phyloP scores from a whole-genome alignment of 805 yeast species.

The Sugiyamaella valdiviana region DNA sequence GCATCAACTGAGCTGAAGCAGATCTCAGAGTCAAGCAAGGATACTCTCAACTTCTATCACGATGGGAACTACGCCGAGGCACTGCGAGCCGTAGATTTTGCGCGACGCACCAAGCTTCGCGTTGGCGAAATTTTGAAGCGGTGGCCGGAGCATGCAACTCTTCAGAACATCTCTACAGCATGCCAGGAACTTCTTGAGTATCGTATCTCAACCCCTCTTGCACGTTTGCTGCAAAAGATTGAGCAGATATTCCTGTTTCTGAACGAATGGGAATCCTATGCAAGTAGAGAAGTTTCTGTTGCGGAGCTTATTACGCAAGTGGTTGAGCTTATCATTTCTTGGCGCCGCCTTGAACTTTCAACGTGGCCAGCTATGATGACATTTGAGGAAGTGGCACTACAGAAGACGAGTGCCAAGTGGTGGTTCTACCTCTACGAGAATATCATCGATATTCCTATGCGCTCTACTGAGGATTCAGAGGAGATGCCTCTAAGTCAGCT shows the following conservation, averaged over 20 bases:
- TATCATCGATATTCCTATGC: constrained; percentile 34
- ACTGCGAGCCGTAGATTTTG: constrained; percentile 47
- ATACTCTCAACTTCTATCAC: constrained; percentile 50
- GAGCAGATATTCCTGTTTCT: constrained; percentile 81
- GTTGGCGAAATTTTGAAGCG: constrained; percentile 46
- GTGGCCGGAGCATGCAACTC: constrained; percentile 96
- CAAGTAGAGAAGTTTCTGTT: constrained; percentile 69
- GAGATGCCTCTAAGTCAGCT: constrained; percentile 32
- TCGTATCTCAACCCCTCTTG: constrained; percentile 66
- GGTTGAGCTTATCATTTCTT: constrained; percentile 67
- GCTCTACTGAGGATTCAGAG: constrained; percentile 33
- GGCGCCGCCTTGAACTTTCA: constrained; percentile 84
- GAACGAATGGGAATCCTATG: constrained; percentile 91
- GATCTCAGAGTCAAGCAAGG: not conserved
- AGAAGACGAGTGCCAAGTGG: constrained; percentile 62
- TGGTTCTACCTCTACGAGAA: constrained; percentile 89
- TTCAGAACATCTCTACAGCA: constrained; percentile 58
- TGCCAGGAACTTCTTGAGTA: constrained; percentile 59
- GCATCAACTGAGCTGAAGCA: not conserved
- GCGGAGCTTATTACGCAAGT: constrained; percentile 48
- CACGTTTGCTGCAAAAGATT: constrained; percentile 67
- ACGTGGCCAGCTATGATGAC: constrained; percentile 77
- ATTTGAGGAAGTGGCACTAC: constrained; percentile 48
- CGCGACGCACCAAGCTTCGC: constrained; percentile 40
- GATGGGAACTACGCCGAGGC: constrained; percentile 59